Conservation (phyloP, 495 filamentous ascomycete genomes). For the Neurospora sp. region DNA sequence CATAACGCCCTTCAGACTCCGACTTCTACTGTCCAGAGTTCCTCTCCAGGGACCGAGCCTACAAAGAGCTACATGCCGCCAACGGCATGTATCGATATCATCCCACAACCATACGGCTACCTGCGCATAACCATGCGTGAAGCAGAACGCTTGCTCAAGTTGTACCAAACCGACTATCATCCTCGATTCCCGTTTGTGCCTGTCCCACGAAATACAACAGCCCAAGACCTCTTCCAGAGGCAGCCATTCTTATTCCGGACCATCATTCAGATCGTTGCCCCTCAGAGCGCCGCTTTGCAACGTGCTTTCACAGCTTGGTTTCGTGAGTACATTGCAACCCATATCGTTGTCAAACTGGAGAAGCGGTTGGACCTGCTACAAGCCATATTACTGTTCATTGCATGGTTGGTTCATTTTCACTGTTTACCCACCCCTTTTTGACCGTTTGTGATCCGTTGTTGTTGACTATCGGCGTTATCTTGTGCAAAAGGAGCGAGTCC, state of each 20-base stretch:
- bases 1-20: background rate
- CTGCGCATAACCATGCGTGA: slow-evolving; percentile 10
- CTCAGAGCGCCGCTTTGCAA: slow-evolving; percentile 12
- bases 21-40: background rate
- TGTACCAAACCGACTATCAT: slow-evolving; percentile 12
- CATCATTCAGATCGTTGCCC: slow-evolving; percentile 11
- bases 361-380: slow-evolving; percentile 19
- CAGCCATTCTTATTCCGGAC: slow-evolving; percentile 18
- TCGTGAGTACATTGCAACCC: slow-evolving; percentile 11
- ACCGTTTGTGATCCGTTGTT: background rate
- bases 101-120: slow-evolving; percentile 4
- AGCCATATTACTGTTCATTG: slow-evolving; percentile 15
- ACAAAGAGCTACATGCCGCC: background rate
- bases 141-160: slow-evolving; percentile 5
- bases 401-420: slow-evolving; percentile 10
- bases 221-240: slow-evolving; percentile 7
- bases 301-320: slow-evolving; percentile 6
- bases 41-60: background rate
- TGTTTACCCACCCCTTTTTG: background rate
- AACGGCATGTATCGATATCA: slow-evolving; percentile 7
- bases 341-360: slow-evolving; percentile 14
- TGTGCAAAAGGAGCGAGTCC: slow-evolving; percentile 7
- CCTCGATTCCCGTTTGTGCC: slow-evolving; percentile 20
- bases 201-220: slow-evolving; percentile 3
- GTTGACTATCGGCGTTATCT: background rate